phyloP scores from a whole-genome alignment of 2,329 filamentous ascomycete species.

The Cladorrhinum sp. region DNA sequence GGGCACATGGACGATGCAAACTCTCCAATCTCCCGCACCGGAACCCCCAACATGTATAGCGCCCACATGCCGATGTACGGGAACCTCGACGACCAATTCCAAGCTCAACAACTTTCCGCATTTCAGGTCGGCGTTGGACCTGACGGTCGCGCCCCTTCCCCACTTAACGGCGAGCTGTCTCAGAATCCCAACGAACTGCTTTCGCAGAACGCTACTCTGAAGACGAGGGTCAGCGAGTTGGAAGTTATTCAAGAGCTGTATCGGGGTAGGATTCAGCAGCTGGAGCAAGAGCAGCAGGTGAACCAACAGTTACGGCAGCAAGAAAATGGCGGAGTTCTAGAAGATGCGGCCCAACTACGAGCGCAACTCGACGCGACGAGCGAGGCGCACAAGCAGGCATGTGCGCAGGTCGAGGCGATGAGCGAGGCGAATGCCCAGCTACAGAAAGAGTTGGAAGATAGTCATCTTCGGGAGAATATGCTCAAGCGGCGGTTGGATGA shows the following conservation, averaged over 20 bases:
- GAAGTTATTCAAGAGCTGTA: conserved; percentile 91
- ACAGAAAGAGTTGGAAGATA: conserved; percentile 68
- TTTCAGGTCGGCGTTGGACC: conserved; percentile 53
- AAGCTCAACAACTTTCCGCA: conserved; percentile 48
- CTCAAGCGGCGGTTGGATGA: conserved; percentile 81
- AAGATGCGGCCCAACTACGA: conserved; percentile 55
- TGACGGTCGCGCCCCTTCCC: conserved; percentile 50
- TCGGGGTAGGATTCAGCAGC: conserved; percentile 67
- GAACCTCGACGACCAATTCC: conserved; percentile 69
- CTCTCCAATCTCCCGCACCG: conserved; percentile 75
- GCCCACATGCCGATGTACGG: conserved; percentile 73
- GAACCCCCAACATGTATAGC: conserved; percentile 72
- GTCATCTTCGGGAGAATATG: conserved; percentile 73
- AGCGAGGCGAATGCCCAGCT: conserved; percentile 44
- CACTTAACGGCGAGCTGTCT: conserved; percentile 58
- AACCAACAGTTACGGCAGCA: conserved; percentile 37
- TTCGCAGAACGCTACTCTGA: conserved; percentile 79
- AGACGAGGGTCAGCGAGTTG: conserved; percentile 90
- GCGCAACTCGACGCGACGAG: conserved; percentile 51
- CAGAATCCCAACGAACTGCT: conserved; percentile 76
- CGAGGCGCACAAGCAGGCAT: conserved; percentile 37
- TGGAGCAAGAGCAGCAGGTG: conserved; percentile 62
- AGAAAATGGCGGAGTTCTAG: conserved; percentile 47
- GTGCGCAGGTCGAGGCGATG: conserved; percentile 49
- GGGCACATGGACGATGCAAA: conserved; percentile 71